Conservation (phyloP, 1,284 basidiomycete species). For the Rhodotorula mucilaginosa region DNA sequence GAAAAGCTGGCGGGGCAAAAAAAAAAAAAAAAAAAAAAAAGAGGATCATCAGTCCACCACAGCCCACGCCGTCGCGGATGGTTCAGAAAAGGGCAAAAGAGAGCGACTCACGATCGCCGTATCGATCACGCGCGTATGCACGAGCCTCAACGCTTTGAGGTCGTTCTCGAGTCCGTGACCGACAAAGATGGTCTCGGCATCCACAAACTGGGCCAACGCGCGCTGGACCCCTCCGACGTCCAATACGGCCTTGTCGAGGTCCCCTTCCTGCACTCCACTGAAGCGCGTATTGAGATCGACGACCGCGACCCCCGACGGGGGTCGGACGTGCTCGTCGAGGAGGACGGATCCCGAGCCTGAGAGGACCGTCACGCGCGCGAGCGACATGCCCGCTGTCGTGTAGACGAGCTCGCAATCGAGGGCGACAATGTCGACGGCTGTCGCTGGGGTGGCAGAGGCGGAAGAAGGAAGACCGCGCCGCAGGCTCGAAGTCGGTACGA, state of each 20-base stretch:
- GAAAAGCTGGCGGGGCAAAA: conserved; percentile 57
- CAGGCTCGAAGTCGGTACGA: conserved; percentile 57
- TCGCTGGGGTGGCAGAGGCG: neutral
- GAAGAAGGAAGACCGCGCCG: neutral
- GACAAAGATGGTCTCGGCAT: conserved; percentile 61
- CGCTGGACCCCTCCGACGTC: conserved; percentile 64
- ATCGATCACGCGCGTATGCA: conserved; percentile 77
- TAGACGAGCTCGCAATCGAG: conserved; percentile 91
- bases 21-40: too few species aligned
- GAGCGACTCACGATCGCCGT: conserved; percentile 59
- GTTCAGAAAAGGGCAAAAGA: too few species aligned
- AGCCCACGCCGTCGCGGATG: too few species aligned
- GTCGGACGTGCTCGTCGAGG: conserved; percentile 76
- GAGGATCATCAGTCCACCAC: too few species aligned
- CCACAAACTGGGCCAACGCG: conserved; percentile 64
- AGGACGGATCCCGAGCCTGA: conserved; percentile 68
- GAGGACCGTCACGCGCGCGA: conserved; percentile 82
- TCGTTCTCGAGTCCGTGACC: conserved; percentile 74
- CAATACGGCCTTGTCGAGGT: conserved; percentile 60
- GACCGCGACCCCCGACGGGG: conserved; percentile 71
- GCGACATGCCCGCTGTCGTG: conserved; percentile 79
- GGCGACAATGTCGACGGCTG: conserved; percentile 55
- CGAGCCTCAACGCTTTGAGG: conserved; percentile 75
- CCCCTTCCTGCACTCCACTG: conserved; percentile 71
- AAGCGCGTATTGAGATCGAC: conserved; percentile 86